These are phyloP conservation scores for Amylocystis lapponica DNA, from an alignment of 768 basidiomycete species.

Conservation along the genomic window DNA sequence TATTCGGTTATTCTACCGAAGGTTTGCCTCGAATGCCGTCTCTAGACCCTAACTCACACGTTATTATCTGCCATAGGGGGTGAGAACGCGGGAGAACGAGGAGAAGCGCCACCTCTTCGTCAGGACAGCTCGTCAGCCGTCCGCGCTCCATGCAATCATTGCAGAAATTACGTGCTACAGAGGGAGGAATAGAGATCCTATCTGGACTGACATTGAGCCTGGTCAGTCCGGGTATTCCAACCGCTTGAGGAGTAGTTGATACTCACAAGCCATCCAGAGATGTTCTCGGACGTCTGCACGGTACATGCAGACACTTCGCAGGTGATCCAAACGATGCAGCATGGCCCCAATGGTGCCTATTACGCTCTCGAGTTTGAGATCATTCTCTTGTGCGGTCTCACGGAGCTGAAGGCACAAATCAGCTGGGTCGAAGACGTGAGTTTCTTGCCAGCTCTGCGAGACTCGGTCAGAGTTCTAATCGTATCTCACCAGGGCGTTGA, in stretches of 20 bases:
- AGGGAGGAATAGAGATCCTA: slow-evolving; percentile 22
- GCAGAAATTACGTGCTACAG: slow-evolving; percentile 27
- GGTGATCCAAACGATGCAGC: slow-evolving; percentile 7
- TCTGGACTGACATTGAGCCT: slow-evolving; percentile 30
- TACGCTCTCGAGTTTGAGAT: slow-evolving; percentile 33
- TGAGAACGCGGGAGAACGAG: not conserved
- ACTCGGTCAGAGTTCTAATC: too few species aligned
- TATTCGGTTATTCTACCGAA: slow-evolving; percentile 8
- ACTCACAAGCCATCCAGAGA: slow-evolving; percentile 15
- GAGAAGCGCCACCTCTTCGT: not conserved
- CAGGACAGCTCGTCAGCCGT: too few species aligned
- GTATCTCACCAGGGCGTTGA: slow-evolving; percentile 1
- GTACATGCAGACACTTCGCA: slow-evolving; percentile 29
- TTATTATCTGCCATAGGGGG: not conserved
- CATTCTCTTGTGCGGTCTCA: slow-evolving; percentile 37
- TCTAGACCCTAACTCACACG: not conserved
- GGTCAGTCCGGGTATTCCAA: slow-evolving; percentile 14
- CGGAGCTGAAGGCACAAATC: slow-evolving; percentile 41
- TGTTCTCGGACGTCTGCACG: slow-evolving; percentile 28
- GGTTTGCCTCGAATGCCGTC: not conserved
- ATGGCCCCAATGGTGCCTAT: slow-evolving; percentile 10
- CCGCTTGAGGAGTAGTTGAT: not conserved
- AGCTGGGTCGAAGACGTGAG: slow-evolving; percentile 34
- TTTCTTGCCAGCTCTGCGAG: too few species aligned
- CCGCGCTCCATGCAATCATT: too few species aligned